Evolutionary conservation across 2,329 filamentous ascomycete genomes (phyloP), one percentile per base, ranked within the genome.

Genomic region (Nothophaeocryptopus gaeumannii): DNA sequence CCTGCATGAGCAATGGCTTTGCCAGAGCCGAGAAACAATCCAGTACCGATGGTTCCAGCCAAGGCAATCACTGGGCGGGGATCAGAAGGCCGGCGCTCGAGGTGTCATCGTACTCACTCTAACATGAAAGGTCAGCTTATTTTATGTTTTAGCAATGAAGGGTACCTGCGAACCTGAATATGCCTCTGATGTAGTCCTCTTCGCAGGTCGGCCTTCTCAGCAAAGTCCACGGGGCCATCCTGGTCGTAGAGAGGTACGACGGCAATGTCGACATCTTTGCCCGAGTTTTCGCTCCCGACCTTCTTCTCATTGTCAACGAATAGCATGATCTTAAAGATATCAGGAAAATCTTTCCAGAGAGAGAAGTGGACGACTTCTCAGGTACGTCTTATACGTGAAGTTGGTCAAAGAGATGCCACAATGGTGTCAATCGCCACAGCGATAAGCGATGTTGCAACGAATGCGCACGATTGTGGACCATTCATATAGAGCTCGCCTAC

Each of bases 11-110:
- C 70, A 20, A 82, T 74, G 1, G 77, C 75, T 53, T 73, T 69
- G 35, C 79, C 79, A 2, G 76, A 75, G 42, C 75, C 74, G 7
- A 81, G 68, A 61, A 82, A 81, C 0, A 89, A 74, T 66, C 85
- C 85, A 44, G 84, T 41, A 45, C 81, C 85, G 54, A 88, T 83
- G 52, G 85, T 83, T 64, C 85, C 85, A 61, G 85, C 85, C 47
- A 88, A 84, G 53, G 85, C 85, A 68, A 81, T 81, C 77, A 81
- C 20, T 26, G 20, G 20, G 20, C 4, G 7, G 20, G 20, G 4
- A 7, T 26, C 20, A 26, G 20, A 7, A 26, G 20, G 20, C 3
- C 4, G 7, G 20, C 20, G 20, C 20, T 26, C 20, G 20, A 26
- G 20, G 7, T 26, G 7, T 26, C 20, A 26, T 26, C 20, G 20